Evolutionary conservation across 2,329 filamentous ascomycete genomes (phyloP), one percentile per base, ranked within the genome.

Genomic region (Talaromyces piceae): DNA sequence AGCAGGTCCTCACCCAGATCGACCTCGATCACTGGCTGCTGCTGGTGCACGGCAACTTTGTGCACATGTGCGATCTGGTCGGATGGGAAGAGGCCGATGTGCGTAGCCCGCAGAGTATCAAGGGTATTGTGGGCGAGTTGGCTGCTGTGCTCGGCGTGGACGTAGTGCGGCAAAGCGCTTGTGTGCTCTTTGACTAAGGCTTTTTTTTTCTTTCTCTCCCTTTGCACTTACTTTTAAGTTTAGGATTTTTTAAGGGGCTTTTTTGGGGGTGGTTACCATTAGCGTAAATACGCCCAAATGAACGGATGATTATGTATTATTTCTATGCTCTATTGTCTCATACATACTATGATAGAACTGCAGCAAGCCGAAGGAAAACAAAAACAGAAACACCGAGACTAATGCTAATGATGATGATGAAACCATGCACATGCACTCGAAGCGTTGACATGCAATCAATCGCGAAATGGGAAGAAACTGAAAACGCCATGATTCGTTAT

Each of bases 51-150:
- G 65, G 67, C 5, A 62, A 63, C 7, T 63, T 75, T 33, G 62
- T 75, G 16, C 65, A 73, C 37, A 67, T 76, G 64, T 67, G 74
- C 69, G 73, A 76, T 50, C 63, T 76, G 8, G 68, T 71, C 28
- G 66, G 66, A n/a, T 77, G 74, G 73, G 73, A 75, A 50, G 56
- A 57, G 13, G 70, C 69, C 59, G 60, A 68, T 25, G 65, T 75
- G 23, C 63, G 64, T 25, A 64, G 72, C 30, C 67, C 73, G 2
- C 66, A 70, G 45, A 70, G 72, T 1, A 61, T 76, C 47, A 76
- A 75, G 55, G 72, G 72, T 1, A 74, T 75, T 31, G 59, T 73
- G 26, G 73, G 68, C 6, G 74, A 77, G 53, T 59, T 76, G 41
- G 72, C 73, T 8, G 73, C 74, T 2, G 65, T 62, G 7, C 57